Base-by-base conservation (phyloP, 257 asterid species). In the Solanum microdontum region DNA sequence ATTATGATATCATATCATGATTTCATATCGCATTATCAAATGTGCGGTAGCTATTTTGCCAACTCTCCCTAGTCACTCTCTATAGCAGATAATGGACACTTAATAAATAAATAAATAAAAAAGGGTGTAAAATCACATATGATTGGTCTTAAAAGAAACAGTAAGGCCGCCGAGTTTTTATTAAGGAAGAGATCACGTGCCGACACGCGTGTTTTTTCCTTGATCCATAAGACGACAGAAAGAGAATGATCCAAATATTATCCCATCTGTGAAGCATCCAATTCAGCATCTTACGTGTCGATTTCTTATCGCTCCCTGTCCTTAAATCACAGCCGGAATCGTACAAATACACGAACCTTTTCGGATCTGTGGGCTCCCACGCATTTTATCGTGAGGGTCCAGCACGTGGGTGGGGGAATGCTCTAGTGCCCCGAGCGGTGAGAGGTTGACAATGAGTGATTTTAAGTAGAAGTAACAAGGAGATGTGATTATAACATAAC, bases 151-250 rank as follows among this genome's bases (percentile, higher is more conserved):
- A 86, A 87, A 88, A 33, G 9, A 72, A 90, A 90, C 88, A 62
- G 94, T 36, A 26, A 36, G 21, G 84, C 93, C 95, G 94, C 94
- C 95, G 87, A 89, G 89, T 43, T 45, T 89, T 32, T 70, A 14
- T 17, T 28, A 64, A 21, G 19, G 0, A 58, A 19, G 13, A 15
- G 60, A 23, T 17, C 30, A 51, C 87, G 14, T 69, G 11, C 19
- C 12, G 60, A 62, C 66, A 89, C 91, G 89, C 89, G 88, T 92
- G 48, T 60, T 34, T 5, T 17, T 69, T 70, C 88, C 66, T 75
- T 24, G 4, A 43, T 26, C 37, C 37, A 45, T 9, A 43, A 26
- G 37, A 8, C 39, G 68, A 80, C 84, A 80, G 15, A 80, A 43
- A 4, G 4, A 17, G 72, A 75, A 88, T 85, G 85, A 87, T 83